Percentiles rank a stretch among this genome's conserved stretches.
These are phyloP conservation scores for Beauveria bassiana DNA, from an alignment of 2,329 filamentous ascomycete genomes.

Conservation along the genomic window DNA sequence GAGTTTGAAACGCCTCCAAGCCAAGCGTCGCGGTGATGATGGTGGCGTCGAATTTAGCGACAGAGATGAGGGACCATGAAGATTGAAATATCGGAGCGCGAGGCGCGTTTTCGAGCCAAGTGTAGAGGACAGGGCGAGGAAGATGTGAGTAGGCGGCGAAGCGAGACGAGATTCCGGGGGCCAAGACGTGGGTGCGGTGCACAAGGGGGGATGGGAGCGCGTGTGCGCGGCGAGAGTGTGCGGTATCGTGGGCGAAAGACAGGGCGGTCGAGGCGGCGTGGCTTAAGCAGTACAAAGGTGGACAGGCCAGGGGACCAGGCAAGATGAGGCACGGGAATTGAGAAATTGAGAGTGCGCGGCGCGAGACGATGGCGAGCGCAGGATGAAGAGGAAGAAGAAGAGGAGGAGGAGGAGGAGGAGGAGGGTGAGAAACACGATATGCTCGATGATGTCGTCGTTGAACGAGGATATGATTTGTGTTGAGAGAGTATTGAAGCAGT, in stretches of 20 bases:
- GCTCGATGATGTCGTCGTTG: background rate
- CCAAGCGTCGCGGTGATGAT: background rate
- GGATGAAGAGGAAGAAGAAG: background rate
- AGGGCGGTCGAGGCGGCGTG: background rate
- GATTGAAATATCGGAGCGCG: background rate
- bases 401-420: too few relatives aligned
- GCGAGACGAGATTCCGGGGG: background rate
- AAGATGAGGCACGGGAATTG: conserved; percentile 1
- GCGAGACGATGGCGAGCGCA: background rate
- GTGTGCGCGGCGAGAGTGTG: background rate
- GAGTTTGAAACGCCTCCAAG: background rate
- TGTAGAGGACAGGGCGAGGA: background rate
- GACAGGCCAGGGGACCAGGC: background rate
- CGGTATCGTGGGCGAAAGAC: background rate
- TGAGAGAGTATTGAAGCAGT: background rate
- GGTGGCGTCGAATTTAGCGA: background rate
- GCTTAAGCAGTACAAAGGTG: too few relatives aligned
- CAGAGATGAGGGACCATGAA: background rate
- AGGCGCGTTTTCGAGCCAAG: background rate
- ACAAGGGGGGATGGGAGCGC: background rate
- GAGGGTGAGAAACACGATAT: background rate
- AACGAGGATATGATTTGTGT: background rate
- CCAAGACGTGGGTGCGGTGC: background rate
- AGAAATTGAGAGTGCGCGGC: background rate
- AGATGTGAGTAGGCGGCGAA: background rate